Evolutionary conservation across 345 rosid species (phyloP), one percentile per base, ranked within the genome.

Genomic region (Punica granatum): DNA sequence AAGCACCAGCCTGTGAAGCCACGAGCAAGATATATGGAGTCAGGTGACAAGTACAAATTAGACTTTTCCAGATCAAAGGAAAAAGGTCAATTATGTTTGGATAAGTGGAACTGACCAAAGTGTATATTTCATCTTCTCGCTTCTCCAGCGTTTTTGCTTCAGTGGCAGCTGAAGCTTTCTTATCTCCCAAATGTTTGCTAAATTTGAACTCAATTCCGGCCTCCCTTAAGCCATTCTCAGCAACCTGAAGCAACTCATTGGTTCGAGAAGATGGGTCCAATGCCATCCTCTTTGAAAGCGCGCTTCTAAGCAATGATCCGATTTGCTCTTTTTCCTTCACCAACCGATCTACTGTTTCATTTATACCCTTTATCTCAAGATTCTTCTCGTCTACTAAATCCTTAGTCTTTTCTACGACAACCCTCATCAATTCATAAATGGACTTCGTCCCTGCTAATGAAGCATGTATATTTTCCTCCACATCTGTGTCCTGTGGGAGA

Each of bases 401-500:
- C 67, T 76, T 80, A 26, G 91, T 68, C 76, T 90, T 95, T 75
- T 71, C 84, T 72, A 77, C 75, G 69, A 88, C 82, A 62, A 88
- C 80, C 75, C 78, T 78, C n/a, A 82, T 75, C 62, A 95, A 74
- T 76, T 90, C 90, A 16, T 79, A 73, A 60, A 92, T 83, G 49
- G 98, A 95, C 65, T 92, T 97, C 98, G 84, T 83, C 70, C 98
- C 99, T 1, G 98, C 98, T 72, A 90, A 75, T 32, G 89, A 88
- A 65, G 98, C 98, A 48, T 92, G 90, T 30, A 92, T 73, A 66
- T 87, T 92, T 81, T 90, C 99, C 80, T 83, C 98, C 73, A 84
- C 66, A 30, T 86, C 96, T 0, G 86, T 91, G 74, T 87, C 90
- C 73, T 82, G 91, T 11, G 99, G 90, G 58, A 95, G 85, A 76